Evolutionary conservation across 345 rosid genomes (phyloP).

Genomic region (Litchi chinensis): DNA sequence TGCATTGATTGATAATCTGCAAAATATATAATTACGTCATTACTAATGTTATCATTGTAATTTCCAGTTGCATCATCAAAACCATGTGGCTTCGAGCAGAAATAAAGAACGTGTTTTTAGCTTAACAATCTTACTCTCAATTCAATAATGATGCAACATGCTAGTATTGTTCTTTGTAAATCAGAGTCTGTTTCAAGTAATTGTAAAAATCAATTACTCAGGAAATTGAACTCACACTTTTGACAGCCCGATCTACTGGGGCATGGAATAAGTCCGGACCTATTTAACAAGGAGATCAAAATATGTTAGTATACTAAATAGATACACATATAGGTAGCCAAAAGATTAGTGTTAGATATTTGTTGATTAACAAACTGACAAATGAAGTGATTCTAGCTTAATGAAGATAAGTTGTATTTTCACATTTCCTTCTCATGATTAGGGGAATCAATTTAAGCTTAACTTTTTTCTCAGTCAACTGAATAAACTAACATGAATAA

Average conservation of each 20-base stretch:
- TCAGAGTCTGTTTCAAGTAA: background rate
- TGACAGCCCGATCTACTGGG: slow-evolving; percentile 34
- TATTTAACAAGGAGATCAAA: background rate
- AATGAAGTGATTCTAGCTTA: background rate
- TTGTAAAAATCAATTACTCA: background rate
- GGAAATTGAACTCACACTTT: slow-evolving; percentile 32
- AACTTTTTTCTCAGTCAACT: background rate
- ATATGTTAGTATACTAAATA: background rate
- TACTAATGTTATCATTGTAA: background rate
- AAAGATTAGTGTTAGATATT: slow-evolving; percentile 8
- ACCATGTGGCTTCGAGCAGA: background rate
- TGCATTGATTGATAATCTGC: slow-evolving; percentile 17
- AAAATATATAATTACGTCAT: background rate
- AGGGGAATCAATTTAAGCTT: no score
- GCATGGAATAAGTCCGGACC: slow-evolving; percentile 37
- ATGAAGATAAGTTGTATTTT: background rate
- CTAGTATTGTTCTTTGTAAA: background rate
- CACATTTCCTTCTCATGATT: background rate
- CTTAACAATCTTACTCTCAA: no score
- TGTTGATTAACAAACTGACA: background rate
- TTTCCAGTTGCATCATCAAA: background rate
- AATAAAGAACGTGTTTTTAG: no score
- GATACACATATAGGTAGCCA: background rate
- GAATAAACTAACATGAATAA: background rate
- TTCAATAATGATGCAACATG: no score